Percentiles rank a stretch among this genome's conserved stretches.
These are phyloP conservation scores for Schizothecium vesticola DNA, from an alignment of 495 filamentous ascomycete genomes.

Conservation along the genomic window DNA sequence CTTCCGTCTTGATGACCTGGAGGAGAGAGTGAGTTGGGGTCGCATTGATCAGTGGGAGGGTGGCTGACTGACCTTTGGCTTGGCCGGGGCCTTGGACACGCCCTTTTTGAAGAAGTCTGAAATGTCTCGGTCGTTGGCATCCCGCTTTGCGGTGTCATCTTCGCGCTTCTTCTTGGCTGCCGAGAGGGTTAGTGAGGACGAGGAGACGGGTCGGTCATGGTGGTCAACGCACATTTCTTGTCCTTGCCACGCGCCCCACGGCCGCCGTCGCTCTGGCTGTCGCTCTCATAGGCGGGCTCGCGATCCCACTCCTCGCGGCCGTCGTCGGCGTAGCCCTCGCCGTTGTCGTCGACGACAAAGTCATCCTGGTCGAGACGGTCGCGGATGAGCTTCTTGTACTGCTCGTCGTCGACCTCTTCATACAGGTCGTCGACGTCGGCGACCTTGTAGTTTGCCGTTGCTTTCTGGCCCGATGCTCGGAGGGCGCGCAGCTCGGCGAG, in stretches of 20 bases:
- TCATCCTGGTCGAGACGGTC: conserved; percentile 88
- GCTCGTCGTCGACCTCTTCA: conserved; percentile 94
- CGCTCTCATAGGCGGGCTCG: conserved; percentile 59
- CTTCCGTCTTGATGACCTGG: conserved; percentile 64
- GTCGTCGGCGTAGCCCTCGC: conserved; percentile 91
- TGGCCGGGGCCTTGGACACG: conserved; percentile 57
- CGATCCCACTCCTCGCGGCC: conserved; percentile 94
- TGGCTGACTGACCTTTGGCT: conserved; percentile 62
- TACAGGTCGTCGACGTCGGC: conserved; percentile 80
- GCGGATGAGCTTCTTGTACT: conserved; percentile 92
- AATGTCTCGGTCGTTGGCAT: conserved; percentile 85
- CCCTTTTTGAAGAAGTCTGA: conserved; percentile 88
- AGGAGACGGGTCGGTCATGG: not conserved
- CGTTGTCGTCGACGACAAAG: conserved; percentile 94
- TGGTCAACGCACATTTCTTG: conserved; percentile 31
- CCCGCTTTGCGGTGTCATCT: conserved; percentile 78
- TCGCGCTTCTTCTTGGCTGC: conserved; percentile 81
- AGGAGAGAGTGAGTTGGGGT: not conserved
- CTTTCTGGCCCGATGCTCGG: conserved; percentile 83
- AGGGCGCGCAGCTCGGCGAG: conserved; percentile 81
- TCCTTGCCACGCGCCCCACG: conserved; percentile 51
- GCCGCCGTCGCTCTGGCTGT: conserved; percentile 59
- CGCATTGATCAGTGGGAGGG: not conserved
- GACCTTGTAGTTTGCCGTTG: conserved; percentile 81
- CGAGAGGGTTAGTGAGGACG: conserved; percentile 5